These are phyloP conservation scores for Aspergillus sp. DNA, from an alignment of 2,329 filamentous ascomycete genomes.

Conservation along the genomic window DNA sequence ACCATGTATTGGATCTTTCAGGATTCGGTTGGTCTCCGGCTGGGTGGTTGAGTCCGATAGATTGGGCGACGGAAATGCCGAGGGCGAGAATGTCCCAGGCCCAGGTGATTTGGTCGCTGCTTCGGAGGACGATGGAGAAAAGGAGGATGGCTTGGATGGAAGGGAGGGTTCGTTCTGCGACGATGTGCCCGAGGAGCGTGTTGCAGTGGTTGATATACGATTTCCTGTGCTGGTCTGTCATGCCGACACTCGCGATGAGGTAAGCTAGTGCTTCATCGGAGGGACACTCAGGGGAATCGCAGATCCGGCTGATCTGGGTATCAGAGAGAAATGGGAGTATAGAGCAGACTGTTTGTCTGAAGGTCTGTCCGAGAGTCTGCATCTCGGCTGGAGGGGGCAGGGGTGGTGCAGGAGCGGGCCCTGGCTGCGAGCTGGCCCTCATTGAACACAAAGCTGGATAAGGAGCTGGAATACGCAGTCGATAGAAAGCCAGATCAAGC, in stretches of 20 bases:
- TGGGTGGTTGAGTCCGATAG: neutral
- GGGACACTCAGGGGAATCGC: neutral
- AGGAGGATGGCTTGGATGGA: neutral
- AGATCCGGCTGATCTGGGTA: neutral
- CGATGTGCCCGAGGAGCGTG: neutral
- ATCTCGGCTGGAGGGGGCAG: neutral
- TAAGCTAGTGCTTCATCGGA: neutral
- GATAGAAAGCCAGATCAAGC: constrained; percentile 6
- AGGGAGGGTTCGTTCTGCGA: neutral
- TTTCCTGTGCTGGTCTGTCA: neutral
- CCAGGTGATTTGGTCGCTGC: constrained; percentile 1
- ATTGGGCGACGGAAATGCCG: constrained; percentile 1
- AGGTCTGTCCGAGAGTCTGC: neutral
- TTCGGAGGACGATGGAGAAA: neutral
- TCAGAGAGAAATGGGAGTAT: neutral
- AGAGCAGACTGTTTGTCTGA: neutral
- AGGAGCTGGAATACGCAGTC: neutral
- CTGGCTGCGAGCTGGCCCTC: no score
- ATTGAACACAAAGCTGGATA: neutral
- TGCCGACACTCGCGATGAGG: neutral
- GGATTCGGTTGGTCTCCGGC: no score
- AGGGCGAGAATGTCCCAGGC: constrained; percentile 4
- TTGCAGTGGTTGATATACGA: neutral
- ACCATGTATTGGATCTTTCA: neutral
- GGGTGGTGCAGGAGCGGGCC: neutral